These are phyloP conservation scores for Raphanus hybrid DNA, from an alignment of 441 rosid species.

Conservation along the genomic window DNA sequence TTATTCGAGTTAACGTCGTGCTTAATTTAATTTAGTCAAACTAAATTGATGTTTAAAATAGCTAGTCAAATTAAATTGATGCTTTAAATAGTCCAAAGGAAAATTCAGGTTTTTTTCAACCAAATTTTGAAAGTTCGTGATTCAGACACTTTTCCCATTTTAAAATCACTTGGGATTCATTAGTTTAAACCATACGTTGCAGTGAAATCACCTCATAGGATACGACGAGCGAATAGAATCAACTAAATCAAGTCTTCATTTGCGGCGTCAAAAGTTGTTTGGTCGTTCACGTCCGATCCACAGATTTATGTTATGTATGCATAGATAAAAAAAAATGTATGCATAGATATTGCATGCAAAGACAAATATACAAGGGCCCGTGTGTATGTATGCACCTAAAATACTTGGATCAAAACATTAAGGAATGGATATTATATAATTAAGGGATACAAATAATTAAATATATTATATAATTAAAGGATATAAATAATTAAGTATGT, in stretches of 20 bases:
- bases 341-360: slow-evolving; percentile 10
- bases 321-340: not conserved
- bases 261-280: slow-evolving; percentile 42
- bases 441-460: not conserved
- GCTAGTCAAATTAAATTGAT: no score
- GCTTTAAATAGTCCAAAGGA: no score
- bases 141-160: no score
- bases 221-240: slow-evolving; percentile 13
- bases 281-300: slow-evolving; percentile 35
- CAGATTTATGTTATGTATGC: slow-evolving; percentile 29
- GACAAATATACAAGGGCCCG: not conserved
- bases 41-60: no score
- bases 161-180: not conserved
- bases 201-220: not conserved
- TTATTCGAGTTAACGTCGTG: no score
- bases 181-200: slow-evolving; percentile 21
- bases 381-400: not conserved
- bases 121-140: no score
- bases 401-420: slow-evolving; percentile 8
- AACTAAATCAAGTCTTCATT: slow-evolving; percentile 33
- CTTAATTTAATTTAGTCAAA: no score
- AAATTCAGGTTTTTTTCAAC: no score
- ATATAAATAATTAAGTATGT: not conserved
- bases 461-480: not conserved
- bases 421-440: slow-evolving; percentile 1